Evolutionary conservation across 306 rosid species (phyloP), one percentile per base, ranked within the genome.

Genomic region (Arachis stenosperma): DNA sequence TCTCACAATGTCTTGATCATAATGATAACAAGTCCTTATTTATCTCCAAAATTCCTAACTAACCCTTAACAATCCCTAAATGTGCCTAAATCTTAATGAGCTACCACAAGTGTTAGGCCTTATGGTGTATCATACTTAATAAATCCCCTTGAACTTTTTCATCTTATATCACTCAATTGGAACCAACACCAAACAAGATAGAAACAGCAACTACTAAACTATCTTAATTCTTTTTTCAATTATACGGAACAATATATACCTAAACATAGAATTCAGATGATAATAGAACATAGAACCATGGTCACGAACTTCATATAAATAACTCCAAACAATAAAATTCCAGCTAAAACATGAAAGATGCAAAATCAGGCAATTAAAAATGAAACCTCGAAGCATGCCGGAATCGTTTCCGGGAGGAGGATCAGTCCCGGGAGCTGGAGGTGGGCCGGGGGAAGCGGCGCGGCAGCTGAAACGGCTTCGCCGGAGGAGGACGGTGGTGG

Each of bases 361-460:
- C 59, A 8, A 30, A 29, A 47, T 11, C 22, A 41, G 5, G 62
- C 9, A 67, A 68, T 29, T 9, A 11, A 68, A 62, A 6, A 36
- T 9, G 3, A 7, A 44, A 81, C 85, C 83, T 75, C 50, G 46
- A 62, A 71, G 86, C 53, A 75, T 74, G 0, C 61, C 46, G 0
- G 85, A 73, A 55, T 42, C 70, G 7, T 78, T 27, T 10, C 60
- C 78, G 43, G 81, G 72, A 77, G 84, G 75, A 9, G 85, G 73
- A 50, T 83, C 74, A 15, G 43, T 59, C 33, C 37, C 75, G 5
- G 80, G 80, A 5, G 83, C 88, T 12, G 88, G 88, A 0, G 92
- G 89, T 52, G 90, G 81, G 3, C 80, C 86, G 0, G 89, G 80
- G 2, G 70, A 6, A 37, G 89, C 57, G 61, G 90, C 86, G 57